These are phyloP conservation scores for Straminergon stramineum DNA, from an alignment of 225 moss, liverwort and hornwort species.

Conservation along the genomic window DNA sequence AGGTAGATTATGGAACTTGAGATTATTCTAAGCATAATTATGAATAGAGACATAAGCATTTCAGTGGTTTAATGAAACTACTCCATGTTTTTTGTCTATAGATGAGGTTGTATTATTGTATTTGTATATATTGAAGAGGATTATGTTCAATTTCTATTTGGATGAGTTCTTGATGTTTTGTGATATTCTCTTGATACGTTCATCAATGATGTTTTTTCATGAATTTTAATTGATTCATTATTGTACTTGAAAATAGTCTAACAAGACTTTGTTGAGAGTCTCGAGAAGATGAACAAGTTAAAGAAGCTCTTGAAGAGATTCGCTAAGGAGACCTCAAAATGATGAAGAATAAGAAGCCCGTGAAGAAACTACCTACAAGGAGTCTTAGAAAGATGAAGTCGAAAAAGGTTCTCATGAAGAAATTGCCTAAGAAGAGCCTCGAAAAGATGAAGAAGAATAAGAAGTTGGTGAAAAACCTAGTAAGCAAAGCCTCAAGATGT, in stretches of 20 bases:
- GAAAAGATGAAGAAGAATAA: neutral
- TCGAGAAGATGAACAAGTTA: neutral
- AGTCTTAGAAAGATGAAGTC: conserved; percentile 22
- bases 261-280: conserved; percentile 5
- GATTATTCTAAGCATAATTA: conserved; percentile 20
- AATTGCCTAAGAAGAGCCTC: neutral
- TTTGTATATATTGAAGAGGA: conserved; percentile 39
- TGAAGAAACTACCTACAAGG: conserved; percentile 29
- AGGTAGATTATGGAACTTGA: conserved; percentile 49
- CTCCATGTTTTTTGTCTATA: conserved; percentile 36
- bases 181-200: neutral
- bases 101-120: conserved; percentile 39
- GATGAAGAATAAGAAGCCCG: conserved; percentile 26
- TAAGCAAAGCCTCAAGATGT: neutral
- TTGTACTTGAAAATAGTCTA: neutral
- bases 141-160: neutral
- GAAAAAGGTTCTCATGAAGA: neutral
- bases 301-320: neutral
- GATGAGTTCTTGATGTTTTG: neutral
- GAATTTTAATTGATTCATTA: neutral
- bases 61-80: conserved; percentile 52
- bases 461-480: neutral
- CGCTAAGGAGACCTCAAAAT: conserved; percentile 16
- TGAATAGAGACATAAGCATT: conserved; percentile 61
- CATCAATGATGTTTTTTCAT: neutral